Conservation (phyloP, 257 asterid species). For the Solanum virginianum region DNA sequence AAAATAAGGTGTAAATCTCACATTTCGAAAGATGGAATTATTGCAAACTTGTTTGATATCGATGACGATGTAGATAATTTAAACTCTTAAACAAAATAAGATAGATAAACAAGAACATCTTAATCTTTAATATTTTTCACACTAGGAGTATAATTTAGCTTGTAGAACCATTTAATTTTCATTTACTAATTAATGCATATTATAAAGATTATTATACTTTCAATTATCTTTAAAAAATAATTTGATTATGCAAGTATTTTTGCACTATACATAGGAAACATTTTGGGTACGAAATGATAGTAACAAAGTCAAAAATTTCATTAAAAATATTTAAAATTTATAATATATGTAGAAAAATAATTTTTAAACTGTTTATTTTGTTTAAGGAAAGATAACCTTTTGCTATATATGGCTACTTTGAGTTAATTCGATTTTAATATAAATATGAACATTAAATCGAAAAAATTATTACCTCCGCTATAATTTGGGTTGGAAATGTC, state of each 20-base stretch:
- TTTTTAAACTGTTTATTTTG: no score
- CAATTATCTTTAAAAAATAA: neutral
- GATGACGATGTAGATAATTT: no score
- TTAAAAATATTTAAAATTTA: no score
- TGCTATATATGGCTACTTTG: no score
- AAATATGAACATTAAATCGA: neutral
- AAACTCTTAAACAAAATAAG: neutral
- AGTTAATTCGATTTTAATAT: fast-evolving
- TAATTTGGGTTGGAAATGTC: slow-evolving; percentile 28
- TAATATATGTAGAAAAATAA: no score
- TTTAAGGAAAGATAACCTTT: no score
- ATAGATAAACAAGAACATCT: neutral
- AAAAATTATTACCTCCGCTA: slow-evolving; percentile 5
- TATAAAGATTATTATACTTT: no score
- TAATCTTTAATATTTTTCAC: neutral
- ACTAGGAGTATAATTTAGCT: no score
- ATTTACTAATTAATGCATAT: neutral
- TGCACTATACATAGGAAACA: neutral
- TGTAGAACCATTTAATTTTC: neutral
- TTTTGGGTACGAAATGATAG: no score
- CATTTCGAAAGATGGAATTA: neutral
- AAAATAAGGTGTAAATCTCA: neutral
- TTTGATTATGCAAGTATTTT: no score
- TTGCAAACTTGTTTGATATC: no score
- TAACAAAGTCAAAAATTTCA: no score